Evolutionary conservation across 805 yeast genomes (phyloP).

Genomic region (Candida manassasensis): DNA sequence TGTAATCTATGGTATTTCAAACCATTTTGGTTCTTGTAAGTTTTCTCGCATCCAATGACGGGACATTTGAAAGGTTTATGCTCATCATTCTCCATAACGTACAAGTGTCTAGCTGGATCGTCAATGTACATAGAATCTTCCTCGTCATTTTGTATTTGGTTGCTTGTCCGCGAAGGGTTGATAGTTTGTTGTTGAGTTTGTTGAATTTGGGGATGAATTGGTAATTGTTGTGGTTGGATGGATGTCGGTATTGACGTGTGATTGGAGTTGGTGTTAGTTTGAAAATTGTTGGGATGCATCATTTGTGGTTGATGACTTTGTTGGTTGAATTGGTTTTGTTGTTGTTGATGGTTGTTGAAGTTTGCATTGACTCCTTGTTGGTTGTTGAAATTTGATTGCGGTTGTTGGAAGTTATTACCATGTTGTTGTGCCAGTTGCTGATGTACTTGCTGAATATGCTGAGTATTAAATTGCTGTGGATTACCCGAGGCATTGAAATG

Average conservation of each 20-base stretch:
- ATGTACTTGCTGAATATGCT: conserved; percentile 11
- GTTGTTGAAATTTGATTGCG: conserved; percentile 16
- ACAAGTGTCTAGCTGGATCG: conserved; percentile 92
- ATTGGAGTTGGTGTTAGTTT: conserved; percentile 15
- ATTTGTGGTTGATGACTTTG: conserved; percentile 12
- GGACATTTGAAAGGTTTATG: conserved; percentile 96
- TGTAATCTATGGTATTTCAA: conserved; percentile 91
- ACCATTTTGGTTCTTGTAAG: conserved; percentile 96
- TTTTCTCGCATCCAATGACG: conserved; percentile 96
- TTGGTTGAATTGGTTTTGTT: conserved; percentile 5
- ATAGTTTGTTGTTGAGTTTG: conserved; percentile 12
- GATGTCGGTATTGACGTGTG: conserved; percentile 14
- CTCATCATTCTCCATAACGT: conserved; percentile 87
- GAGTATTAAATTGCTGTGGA: conserved; percentile 6
- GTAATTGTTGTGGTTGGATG: conserved; percentile 17
- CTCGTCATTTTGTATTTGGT: conserved; percentile 46
- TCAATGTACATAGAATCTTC: conserved; percentile 80
- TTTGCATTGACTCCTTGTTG: conserved; percentile 13
- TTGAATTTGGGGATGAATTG: conserved; percentile 9
- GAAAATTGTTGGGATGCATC: conserved; percentile 18
- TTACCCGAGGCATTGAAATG: conserved; percentile 10
- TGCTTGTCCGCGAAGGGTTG: conserved; percentile 14
- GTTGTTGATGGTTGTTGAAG: conserved; percentile 3
- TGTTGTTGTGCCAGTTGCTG: too few species aligned
- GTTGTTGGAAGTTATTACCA: too few species aligned